Evolutionary conservation across 495 filamentous ascomycete species (phyloP), one percentile per base, ranked within the genome.

Genomic region (Hyaloscypha finlandica): DNA sequence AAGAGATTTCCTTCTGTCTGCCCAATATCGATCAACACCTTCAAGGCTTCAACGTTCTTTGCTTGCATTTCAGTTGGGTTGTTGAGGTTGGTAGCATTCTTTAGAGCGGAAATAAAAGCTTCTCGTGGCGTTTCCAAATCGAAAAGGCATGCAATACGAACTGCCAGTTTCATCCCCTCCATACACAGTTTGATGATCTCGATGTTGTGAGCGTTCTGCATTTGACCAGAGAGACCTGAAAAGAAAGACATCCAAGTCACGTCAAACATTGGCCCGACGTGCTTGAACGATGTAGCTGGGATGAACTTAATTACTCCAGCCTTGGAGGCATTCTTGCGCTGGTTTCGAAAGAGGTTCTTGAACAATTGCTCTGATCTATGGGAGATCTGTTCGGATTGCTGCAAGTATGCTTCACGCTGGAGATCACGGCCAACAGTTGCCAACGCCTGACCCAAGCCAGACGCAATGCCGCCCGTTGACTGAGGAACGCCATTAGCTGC

Each of bases 241-340:
- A 98, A 89, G 78, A 97, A 96, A 22, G 94, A 95, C 94, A 97
- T 99, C 95, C 95, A 99, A 0, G 92, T 96, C 19, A 97, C 94
- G 70, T 98, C 94, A 70, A 99, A 99, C 94, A 99, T 99, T 3
- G 95, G 93, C 0, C 95, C 95, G 59, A 96, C 90, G 77, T 99
- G 95, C 68, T 90, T 94, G 75, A 91, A 94, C 0, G 93, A 97
- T 1, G 92, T 92, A 1, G 96, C 95, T 14, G 92, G 89, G 67
- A 98, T 95, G 76, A 93, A 99, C 70, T 86, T 92, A 3, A 86
- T 85, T 32, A 88, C 81, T 6, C 85, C 85, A 19, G 88, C 81
- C 65, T 88, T 90, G 6, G 90, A 80, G 3, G 90, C 85, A 58
- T 89, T 91, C 72, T 86, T 90, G 42, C 90, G 86, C 74, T 99